phyloP scores from a whole-genome alignment of 768 basidiomycete genomes.

The Leccinum incarnatum region DNA sequence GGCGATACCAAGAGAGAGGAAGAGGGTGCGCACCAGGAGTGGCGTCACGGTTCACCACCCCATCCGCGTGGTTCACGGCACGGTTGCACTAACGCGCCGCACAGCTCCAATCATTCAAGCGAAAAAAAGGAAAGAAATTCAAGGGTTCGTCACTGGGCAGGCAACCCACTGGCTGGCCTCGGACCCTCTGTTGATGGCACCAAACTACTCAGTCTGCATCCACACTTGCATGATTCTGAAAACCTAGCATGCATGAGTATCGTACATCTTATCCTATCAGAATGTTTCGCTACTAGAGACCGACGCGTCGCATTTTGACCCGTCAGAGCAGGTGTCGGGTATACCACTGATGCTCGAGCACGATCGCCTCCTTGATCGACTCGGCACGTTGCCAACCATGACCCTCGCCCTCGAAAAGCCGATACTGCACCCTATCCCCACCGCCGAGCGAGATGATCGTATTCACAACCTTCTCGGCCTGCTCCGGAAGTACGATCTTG shows the following conservation, averaged over 20 bases:
- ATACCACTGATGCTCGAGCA: conserved; percentile 38
- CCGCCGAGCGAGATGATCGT: conserved; percentile 22
- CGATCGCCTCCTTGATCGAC: conserved; percentile 36
- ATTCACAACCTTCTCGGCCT: conserved; percentile 42
- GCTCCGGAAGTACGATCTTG: conserved; percentile 63
- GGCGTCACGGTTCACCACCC: too few relatives aligned
- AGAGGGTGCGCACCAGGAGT: too few relatives aligned
- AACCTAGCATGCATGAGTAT: not conserved
- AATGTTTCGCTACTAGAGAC: not conserved
- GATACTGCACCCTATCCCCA: conserved; percentile 32
- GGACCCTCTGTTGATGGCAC: too few relatives aligned
- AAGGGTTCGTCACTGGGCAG: too few relatives aligned
- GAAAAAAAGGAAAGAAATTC: not conserved
- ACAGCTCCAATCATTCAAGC: too few relatives aligned
- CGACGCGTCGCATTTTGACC: not conserved
- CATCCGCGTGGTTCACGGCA: too few relatives aligned
- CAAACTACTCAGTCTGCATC: too few relatives aligned
- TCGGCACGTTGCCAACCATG: conserved; percentile 39
- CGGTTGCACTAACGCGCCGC: too few relatives aligned
- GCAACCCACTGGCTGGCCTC: too few relatives aligned
- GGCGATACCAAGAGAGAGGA: too few relatives aligned
- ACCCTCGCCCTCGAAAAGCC: conserved; percentile 44
- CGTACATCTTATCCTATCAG: not conserved
- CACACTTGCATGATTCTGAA: not conserved
- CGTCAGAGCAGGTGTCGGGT: conserved; percentile 15